phyloP scores from a whole-genome alignment of 1,284 basidiomycete genomes.

The Termitomyces sp. region DNA sequence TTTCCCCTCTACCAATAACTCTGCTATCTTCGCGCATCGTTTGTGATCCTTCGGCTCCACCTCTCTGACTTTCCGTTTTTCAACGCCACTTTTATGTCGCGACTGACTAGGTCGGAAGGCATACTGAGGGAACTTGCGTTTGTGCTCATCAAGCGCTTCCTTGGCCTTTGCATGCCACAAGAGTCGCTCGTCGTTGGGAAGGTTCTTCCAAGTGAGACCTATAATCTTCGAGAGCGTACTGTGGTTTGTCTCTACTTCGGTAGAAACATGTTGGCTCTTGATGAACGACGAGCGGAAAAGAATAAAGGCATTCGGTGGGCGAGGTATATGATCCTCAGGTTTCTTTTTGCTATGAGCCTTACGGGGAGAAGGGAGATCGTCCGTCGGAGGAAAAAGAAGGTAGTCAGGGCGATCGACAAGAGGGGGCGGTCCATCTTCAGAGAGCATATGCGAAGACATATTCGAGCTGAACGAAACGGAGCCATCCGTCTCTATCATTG shows the following conservation, averaged over 20 bases:
- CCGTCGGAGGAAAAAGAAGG: conserved; percentile 35
- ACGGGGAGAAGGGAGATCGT: conserved; percentile 22
- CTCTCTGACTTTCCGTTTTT: conserved; percentile 61
- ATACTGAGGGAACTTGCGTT: conserved; percentile 65
- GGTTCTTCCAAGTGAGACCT: conserved; percentile 68
- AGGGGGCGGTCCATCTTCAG: conserved; percentile 48
- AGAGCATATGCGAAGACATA: conserved; percentile 57
- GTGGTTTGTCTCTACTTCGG: conserved; percentile 75
- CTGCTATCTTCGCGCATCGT: conserved; percentile 74
- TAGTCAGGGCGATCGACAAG: conserved; percentile 27
- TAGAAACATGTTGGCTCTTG: conserved; percentile 68
- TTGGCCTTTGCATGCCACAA: conserved; percentile 67
- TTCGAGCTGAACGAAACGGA: conserved; percentile 48
- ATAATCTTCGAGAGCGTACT: conserved; percentile 73
- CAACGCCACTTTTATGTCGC: conserved; percentile 38
- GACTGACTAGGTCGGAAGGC: conserved; percentile 61
- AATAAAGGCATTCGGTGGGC: conserved; percentile 87
- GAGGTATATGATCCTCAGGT: conserved; percentile 73
- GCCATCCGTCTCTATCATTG: conserved; percentile 29
- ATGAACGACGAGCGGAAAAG: conserved; percentile 82
- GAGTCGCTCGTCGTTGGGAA: conserved; percentile 63
- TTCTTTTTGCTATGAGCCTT: conserved; percentile 58
- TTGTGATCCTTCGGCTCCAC: conserved; percentile 65
- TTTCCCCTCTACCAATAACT: conserved; percentile 68
- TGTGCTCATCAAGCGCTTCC: conserved; percentile 61